Conservation (phyloP, 2,329 filamentous ascomycete genomes). For the Diaporthe ilicicola region DNA sequence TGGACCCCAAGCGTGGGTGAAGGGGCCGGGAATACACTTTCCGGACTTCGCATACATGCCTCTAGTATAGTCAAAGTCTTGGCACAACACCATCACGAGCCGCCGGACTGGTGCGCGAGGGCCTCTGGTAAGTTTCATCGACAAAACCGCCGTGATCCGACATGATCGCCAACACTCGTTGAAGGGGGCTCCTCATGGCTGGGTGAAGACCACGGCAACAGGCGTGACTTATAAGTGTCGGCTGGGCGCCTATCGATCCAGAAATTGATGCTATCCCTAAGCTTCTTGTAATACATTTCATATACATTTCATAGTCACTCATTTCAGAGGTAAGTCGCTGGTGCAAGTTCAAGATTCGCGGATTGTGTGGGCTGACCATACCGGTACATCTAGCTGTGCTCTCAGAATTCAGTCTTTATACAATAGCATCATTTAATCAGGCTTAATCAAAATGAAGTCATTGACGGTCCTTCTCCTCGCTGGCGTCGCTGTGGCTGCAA, state of each 20-base stretch:
- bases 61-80: slow-evolving; percentile 1
- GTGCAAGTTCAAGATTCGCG: not conserved
- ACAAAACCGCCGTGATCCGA: slow-evolving; percentile 2
- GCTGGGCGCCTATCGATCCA: not conserved
- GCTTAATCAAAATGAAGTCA: slow-evolving; percentile 20
- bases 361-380: not conserved
- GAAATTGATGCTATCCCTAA: not conserved
- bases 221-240: slow-evolving; percentile 19
- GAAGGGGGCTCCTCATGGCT: not conserved
- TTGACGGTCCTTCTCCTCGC: slow-evolving; percentile 31
- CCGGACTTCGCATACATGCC: not conserved
- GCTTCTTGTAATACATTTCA: not conserved
- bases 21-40: not conserved
- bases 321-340: not conserved
- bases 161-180: not conserved
- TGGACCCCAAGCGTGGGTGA: not conserved
- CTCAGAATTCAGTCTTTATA: slow-evolving; percentile 12
- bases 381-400: slow-evolving; percentile 6
- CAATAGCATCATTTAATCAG: slow-evolving; percentile 1
- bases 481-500: slow-evolving; percentile 33
- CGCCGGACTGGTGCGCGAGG: not conserved
- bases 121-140: slow-evolving; percentile 23
- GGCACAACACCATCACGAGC: slow-evolving; percentile 10
- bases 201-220: not conserved
- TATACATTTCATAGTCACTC: slow-evolving; percentile 25